These are phyloP conservation scores for Boletus tomentosulus DNA, from an alignment of 768 basidiomycete species.

Conservation along the genomic window DNA sequence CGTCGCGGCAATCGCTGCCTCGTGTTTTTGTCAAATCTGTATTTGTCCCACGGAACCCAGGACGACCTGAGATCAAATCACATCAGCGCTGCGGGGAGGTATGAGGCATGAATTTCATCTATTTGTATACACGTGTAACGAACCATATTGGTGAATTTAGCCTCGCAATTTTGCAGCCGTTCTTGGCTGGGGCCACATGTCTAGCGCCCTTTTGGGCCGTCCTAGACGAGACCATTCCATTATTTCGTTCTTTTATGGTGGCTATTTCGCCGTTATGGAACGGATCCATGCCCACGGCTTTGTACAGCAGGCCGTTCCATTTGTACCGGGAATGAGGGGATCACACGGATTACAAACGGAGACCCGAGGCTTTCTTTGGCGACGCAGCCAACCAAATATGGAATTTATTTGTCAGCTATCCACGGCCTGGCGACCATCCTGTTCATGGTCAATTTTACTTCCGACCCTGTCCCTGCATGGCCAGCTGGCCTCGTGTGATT, in stretches of 20 bases:
- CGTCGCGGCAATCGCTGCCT: slow-evolving; percentile 17
- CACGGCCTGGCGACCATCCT: slow-evolving; percentile 3
- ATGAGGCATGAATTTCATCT: slow-evolving; percentile 17
- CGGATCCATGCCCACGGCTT: slow-evolving; percentile 11
- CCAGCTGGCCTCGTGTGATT: slow-evolving; percentile 27
- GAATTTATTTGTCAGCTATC: slow-evolving; percentile 24
- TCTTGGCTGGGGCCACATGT: not conserved
- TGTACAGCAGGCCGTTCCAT: slow-evolving; percentile 14
- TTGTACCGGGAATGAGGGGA: slow-evolving; percentile 11
- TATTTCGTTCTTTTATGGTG: slow-evolving; percentile 1
- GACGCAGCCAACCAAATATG: slow-evolving; percentile 19
- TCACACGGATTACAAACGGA: slow-evolving; percentile 19
- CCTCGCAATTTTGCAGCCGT: slow-evolving; percentile 5
- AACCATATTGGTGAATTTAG: slow-evolving; percentile 11
- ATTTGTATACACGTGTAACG: slow-evolving; percentile 19
- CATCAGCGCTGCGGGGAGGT: slow-evolving; percentile 10
- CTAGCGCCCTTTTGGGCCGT: not conserved
- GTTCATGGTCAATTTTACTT: slow-evolving; percentile 24
- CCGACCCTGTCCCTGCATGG: slow-evolving; percentile 13
- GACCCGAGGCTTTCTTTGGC: slow-evolving; percentile 17
- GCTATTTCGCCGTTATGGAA: slow-evolving; percentile 5
- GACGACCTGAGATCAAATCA: slow-evolving; percentile 10
- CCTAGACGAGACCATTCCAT: not conserved
- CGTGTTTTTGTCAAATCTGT: slow-evolving; percentile 24
- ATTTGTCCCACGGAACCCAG: slow-evolving; percentile 14